Conservation (phyloP, 768 basidiomycete genomes). For the Phylloporus sp. region DNA sequence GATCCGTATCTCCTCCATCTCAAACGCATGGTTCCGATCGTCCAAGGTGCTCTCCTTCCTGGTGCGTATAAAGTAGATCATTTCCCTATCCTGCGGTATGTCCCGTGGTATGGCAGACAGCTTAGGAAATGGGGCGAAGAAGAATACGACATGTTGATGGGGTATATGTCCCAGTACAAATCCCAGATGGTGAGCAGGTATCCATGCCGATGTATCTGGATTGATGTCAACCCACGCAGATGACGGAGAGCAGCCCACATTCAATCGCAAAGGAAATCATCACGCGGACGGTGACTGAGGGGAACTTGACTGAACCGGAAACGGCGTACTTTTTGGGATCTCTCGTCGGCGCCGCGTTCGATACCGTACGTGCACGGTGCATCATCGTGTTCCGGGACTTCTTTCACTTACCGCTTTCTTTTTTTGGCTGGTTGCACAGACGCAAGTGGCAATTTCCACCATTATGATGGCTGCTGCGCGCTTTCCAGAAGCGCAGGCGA, state of each 20-base stretch:
- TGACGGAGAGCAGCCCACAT: constrained; percentile 3
- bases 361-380: constrained; percentile 42
- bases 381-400: background rate
- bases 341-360: constrained; percentile 61
- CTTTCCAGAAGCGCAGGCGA: constrained; percentile 32
- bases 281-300: constrained; percentile 41
- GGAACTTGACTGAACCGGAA: constrained; percentile 49
- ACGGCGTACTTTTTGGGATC: constrained; percentile 56
- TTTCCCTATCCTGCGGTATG: constrained; percentile 37
- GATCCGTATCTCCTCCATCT: constrained; percentile 27
- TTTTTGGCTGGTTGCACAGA: constrained; percentile 8
- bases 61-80: constrained; percentile 34
- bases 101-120: constrained; percentile 62
- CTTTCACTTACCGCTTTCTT: background rate
- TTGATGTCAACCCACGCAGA: constrained; percentile 3
- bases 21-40: constrained; percentile 26
- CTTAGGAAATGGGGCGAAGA: constrained; percentile 51
- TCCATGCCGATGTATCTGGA: too few relatives aligned
- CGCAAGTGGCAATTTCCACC: constrained; percentile 24
- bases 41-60: constrained; percentile 30
- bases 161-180: constrained; percentile 43
- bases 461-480: constrained; percentile 38
- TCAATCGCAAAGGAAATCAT: constrained; percentile 54
- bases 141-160: constrained; percentile 48
- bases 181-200: constrained; percentile 36